Conservation (phyloP, 73 alveolate genomes). For the Paramecium caudatum region DNA sequence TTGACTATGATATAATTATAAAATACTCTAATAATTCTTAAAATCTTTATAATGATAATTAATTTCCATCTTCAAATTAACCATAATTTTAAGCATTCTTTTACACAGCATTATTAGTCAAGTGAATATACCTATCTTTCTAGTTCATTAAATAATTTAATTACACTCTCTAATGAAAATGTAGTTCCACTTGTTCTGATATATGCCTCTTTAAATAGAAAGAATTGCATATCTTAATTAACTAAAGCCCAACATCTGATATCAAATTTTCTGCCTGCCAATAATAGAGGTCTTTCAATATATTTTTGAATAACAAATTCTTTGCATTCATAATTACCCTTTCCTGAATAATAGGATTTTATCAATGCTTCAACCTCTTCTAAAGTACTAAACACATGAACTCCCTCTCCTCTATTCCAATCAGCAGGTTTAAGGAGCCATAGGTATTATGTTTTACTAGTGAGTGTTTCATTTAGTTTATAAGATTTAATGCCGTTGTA, state of each 20-base stretch:
- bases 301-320: slow-evolving; percentile 92
- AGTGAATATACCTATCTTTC: slow-evolving; percentile 88
- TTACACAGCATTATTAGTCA: slow-evolving; percentile 96
- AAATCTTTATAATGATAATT: slow-evolving; percentile 86
- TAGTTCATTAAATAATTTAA: neutral
- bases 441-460: slow-evolving; percentile 51
- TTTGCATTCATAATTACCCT: slow-evolving; percentile 66
- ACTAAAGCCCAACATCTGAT: slow-evolving; percentile 95
- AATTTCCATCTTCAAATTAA: slow-evolving; percentile 96
- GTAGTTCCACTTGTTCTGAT: slow-evolving; percentile 86
- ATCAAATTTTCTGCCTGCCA: slow-evolving; percentile 93
- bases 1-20: slow-evolving; percentile 15
- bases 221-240: slow-evolving; percentile 83
- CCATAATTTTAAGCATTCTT: slow-evolving; percentile 91
- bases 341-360: slow-evolving; percentile 8
- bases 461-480: slow-evolving; percentile 64
- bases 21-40: slow-evolving; percentile 79
- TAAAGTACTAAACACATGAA: slow-evolving; percentile 78
- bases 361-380: slow-evolving; percentile 67
- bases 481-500: slow-evolving; percentile 30
- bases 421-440: slow-evolving; percentile 89
- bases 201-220: slow-evolving; percentile 90
- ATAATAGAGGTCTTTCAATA: slow-evolving; percentile 93
- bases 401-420: slow-evolving; percentile 86
- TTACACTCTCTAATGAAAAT: slow-evolving; percentile 82